These are phyloP conservation scores for Populus deltoides DNA, from an alignment of 345 rosid genomes.

Conservation along the genomic window DNA sequence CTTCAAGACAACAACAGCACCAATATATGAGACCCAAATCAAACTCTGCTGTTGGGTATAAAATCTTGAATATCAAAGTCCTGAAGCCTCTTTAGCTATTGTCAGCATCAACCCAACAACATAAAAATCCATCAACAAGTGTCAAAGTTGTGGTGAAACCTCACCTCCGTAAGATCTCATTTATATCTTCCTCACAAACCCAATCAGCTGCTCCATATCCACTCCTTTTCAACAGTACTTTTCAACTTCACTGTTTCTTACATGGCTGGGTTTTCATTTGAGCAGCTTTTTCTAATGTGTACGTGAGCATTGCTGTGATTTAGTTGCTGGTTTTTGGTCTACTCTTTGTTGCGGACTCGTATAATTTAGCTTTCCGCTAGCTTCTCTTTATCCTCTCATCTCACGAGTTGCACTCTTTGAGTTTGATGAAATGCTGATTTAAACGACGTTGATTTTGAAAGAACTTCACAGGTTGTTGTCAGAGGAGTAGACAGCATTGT, in stretches of 20 bases:
- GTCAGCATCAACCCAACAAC: neutral
- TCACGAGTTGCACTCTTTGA: neutral
- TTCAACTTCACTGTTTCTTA: neutral
- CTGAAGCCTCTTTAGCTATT: neutral
- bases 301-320: neutral
- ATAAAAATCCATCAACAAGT: too few relatives aligned
- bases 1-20: neutral
- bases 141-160: too few relatives aligned
- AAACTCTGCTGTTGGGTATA: neutral
- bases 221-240: too few relatives aligned
- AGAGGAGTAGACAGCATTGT: too few relatives aligned
- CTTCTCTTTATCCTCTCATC: neutral
- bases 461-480: neutral
- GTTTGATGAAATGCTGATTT: neutral
- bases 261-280: neutral
- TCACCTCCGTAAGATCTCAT: too few relatives aligned
- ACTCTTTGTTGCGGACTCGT: neutral
- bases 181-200: neutral
- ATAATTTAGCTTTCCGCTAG: neutral
- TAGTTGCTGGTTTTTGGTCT: neutral
- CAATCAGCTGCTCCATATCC: too few relatives aligned
- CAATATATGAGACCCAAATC: too few relatives aligned
- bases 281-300: too few relatives aligned
- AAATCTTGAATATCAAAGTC: neutral
- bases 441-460: neutral